phyloP scores from a whole-genome alignment of 768 basidiomycete genomes.

The Rhodotorula diobovata region DNA sequence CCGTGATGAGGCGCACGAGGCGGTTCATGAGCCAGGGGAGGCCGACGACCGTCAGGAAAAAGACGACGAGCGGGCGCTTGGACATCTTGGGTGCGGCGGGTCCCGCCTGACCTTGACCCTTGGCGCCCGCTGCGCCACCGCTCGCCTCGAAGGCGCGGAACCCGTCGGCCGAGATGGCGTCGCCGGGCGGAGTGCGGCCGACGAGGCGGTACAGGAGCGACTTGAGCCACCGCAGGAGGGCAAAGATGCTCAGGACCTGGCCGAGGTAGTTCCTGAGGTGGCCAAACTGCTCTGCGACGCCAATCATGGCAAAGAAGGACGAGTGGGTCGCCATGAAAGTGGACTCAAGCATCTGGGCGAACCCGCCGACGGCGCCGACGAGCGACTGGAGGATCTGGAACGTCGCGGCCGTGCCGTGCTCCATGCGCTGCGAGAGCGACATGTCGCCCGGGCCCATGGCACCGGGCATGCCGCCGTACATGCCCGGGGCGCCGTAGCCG shows the following conservation, averaged over 20 bases:
- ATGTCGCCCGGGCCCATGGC: too few species aligned
- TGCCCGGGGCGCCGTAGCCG: conserved; percentile 51
- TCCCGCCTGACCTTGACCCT: conserved; percentile 53
- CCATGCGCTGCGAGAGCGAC: conserved; percentile 78
- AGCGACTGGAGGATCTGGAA: conserved; percentile 90
- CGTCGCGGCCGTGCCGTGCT: conserved; percentile 82
- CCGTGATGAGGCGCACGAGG: conserved; percentile 62
- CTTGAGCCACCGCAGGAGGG: conserved; percentile 78
- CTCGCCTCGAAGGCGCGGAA: conserved; percentile 62
- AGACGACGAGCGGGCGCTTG: conserved; percentile 85
- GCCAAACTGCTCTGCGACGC: conserved; percentile 89
- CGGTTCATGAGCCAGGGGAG: conserved; percentile 89
- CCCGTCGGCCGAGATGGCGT: conserved; percentile 53
- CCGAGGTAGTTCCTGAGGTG: conserved; percentile 87
- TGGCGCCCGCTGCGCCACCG: conserved; percentile 46
- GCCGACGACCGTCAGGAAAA: conserved; percentile 88
- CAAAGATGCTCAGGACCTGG: conserved; percentile 87
- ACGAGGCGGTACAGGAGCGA: conserved; percentile 55
- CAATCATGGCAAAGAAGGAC: conserved; percentile 63
- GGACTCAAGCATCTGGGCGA: conserved; percentile 94
- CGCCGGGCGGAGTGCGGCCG: conserved; percentile 49
- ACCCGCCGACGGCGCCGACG: conserved; percentile 88
- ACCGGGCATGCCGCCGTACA: conserved; percentile 51
- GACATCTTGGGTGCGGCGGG: conserved; percentile 60
- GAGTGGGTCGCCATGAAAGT: conserved; percentile 76